Conservation (phyloP, 2,329 filamentous ascomycete species). For the Xylaria sp. region DNA sequence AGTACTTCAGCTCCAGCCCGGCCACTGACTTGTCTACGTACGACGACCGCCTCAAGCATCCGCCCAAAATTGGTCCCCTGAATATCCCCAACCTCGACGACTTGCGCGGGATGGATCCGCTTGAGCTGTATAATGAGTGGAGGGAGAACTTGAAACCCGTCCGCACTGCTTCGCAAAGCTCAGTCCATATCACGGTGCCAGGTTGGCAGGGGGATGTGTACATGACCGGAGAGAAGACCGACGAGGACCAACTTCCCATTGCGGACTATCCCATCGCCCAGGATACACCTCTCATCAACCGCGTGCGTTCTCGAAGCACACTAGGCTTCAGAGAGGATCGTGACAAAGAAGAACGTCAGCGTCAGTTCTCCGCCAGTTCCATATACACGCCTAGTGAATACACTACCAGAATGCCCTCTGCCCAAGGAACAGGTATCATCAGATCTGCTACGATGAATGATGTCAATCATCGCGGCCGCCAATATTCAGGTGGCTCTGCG, state of each 20-base stretch:
- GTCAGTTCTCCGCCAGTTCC: constrained; percentile 18
- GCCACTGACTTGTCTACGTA: constrained; percentile 19
- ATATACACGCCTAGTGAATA: constrained; percentile 12
- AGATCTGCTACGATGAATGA: constrained; percentile 35
- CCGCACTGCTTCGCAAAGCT: constrained; percentile 22
- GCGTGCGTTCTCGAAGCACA: constrained; percentile 35
- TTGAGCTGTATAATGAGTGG: constrained; percentile 29
- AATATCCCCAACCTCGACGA: constrained; percentile 15
- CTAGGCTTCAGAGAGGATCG: constrained; percentile 31
- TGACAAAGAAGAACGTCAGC: constrained; percentile 15
- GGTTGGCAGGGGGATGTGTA: constrained; percentile 5
- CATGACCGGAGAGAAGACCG: not conserved
- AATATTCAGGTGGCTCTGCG: constrained; percentile 8
- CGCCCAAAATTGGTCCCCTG: constrained; percentile 19
- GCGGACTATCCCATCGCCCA: not conserved
- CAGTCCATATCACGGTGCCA: constrained; percentile 18
- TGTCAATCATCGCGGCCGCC: constrained; percentile 11
- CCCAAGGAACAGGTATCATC: constrained; percentile 5
- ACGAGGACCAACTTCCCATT: constrained; percentile 5
- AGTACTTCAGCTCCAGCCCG: constrained; percentile 14
- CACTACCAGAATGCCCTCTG: not conserved
- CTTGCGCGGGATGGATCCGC: constrained; percentile 7
- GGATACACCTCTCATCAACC: constrained; percentile 10
- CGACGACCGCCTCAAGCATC: constrained; percentile 6
- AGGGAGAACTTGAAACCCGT: constrained; percentile 3